Conservation (phyloP, 208 protist species). For the Crithidia acanthocephali region DNA sequence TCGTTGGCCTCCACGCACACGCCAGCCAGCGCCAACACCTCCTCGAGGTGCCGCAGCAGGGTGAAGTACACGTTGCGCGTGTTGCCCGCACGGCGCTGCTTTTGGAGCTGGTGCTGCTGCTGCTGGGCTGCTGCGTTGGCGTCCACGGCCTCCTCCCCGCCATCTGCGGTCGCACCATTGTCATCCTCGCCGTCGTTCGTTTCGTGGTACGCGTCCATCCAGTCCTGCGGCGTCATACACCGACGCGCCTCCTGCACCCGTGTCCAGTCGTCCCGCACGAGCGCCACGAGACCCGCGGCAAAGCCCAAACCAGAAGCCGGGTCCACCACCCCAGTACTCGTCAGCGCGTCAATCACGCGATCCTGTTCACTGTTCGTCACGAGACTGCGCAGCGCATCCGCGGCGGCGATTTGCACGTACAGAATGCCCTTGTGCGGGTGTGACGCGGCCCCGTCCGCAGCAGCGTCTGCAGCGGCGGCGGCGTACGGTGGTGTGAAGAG, state of each 20-base stretch:
- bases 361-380: conserved; percentile 69
- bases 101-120: background rate
- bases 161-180: background rate
- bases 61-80: conserved; percentile 39
- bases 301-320: conserved; percentile 25
- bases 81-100: conserved; percentile 7
- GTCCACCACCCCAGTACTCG: conserved; percentile 15
- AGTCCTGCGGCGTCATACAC: conserved; percentile 23
- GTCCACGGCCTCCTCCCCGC: background rate
- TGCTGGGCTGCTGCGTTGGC: background rate
- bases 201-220: conserved; percentile 23
- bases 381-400: conserved; percentile 63
- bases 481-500: conserved; percentile 23
- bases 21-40: conserved; percentile 50
- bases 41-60: conserved; percentile 49
- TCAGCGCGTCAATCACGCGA: conserved; percentile 57
- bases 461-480: background rate
- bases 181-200: background rate
- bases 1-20: conserved; percentile 66
- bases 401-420: conserved; percentile 57
- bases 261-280: conserved; percentile 42
- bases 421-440: conserved; percentile 43
- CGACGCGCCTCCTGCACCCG: conserved; percentile 39
- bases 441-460: background rate
- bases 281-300: conserved; percentile 32